Evolutionary conservation across 257 asterid species (phyloP).

Genomic region (Nicotiana tabacum): DNA sequence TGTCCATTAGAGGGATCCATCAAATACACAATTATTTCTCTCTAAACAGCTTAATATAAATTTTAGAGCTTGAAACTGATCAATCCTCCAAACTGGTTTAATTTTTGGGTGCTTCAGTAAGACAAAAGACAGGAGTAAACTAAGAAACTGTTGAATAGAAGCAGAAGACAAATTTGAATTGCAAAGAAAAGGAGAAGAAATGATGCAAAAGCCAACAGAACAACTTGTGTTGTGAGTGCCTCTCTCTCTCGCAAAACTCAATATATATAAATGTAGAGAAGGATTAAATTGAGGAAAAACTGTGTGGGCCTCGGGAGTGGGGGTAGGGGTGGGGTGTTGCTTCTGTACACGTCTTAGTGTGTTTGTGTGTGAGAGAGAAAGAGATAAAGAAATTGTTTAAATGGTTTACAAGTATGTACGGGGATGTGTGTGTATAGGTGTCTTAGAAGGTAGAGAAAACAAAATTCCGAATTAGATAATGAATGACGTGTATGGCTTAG

Average conservation of each 20-base stretch:
- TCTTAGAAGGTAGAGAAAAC: slow-evolving; percentile 2
- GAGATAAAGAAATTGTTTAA: not conserved
- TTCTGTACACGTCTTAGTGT: not conserved
- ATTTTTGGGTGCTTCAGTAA: not conserved
- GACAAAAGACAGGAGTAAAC: not conserved
- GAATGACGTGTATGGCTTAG: not conserved
- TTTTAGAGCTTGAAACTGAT: not conserved
- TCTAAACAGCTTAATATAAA: not conserved
- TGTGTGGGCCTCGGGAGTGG: not conserved
- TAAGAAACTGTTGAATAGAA: not conserved
- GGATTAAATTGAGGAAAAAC: slow-evolving; percentile 8
- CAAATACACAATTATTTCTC: slow-evolving; percentile 22
- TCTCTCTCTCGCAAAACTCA: slow-evolving; percentile 1
- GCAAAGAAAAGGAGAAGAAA: not conserved
- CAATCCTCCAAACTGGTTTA: not conserved
- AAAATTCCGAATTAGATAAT: not conserved
- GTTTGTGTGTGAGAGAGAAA: slow-evolving; percentile 16
- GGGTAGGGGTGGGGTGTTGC: not conserved
- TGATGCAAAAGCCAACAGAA: not conserved
- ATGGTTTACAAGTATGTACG: slow-evolving; percentile 18
- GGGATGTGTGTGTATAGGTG: slow-evolving; percentile 28
- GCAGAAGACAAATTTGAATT: not conserved
- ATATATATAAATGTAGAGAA: slow-evolving; percentile 22
- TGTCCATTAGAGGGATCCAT: slow-evolving; percentile 67
- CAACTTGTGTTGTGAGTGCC: not conserved